phyloP scores from a whole-genome alignment of 176 grass and related monocot species.

The Avena insularis region DNA sequence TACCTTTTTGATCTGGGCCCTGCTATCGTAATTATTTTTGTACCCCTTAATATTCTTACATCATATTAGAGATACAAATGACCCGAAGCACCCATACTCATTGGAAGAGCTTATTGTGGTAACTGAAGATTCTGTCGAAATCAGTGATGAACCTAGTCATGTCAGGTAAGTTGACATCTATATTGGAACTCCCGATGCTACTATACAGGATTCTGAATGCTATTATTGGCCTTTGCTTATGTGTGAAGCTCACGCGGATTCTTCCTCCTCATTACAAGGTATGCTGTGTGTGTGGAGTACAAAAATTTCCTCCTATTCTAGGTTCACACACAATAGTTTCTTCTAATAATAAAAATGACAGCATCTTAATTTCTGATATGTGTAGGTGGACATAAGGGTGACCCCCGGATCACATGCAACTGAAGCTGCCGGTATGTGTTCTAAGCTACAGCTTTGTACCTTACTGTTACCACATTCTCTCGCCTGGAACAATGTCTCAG shows the following conservation, averaged over 20 bases:
- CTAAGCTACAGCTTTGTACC: too few species aligned
- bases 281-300: not conserved
- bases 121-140: constrained; percentile 76
- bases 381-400: too few species aligned
- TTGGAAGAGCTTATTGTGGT: constrained; percentile 93
- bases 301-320: not conserved
- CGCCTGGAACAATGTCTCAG: too few species aligned
- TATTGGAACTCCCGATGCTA: not conserved
- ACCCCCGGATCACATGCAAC: too few species aligned
- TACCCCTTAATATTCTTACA: too few species aligned
- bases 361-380: too few species aligned
- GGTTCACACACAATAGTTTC: not conserved
- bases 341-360: too few species aligned
- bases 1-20: too few species aligned
- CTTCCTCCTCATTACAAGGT: constrained; percentile 94
- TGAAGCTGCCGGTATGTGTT: too few species aligned
- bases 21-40: too few species aligned
- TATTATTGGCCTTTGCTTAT: constrained; percentile 87
- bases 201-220: constrained; percentile 28
- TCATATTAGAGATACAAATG: too few species aligned
- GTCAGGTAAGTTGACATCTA: constrained; percentile 62
- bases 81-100: constrained; percentile 73
- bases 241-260: constrained; percentile 82
- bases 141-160: constrained; percentile 62
- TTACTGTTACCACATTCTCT: too few species aligned